Percentiles rank a stretch among this genome's conserved stretches.
These are phyloP conservation scores for Withania somnifera DNA, from an alignment of 305 asterid species.

Conservation along the genomic window DNA sequence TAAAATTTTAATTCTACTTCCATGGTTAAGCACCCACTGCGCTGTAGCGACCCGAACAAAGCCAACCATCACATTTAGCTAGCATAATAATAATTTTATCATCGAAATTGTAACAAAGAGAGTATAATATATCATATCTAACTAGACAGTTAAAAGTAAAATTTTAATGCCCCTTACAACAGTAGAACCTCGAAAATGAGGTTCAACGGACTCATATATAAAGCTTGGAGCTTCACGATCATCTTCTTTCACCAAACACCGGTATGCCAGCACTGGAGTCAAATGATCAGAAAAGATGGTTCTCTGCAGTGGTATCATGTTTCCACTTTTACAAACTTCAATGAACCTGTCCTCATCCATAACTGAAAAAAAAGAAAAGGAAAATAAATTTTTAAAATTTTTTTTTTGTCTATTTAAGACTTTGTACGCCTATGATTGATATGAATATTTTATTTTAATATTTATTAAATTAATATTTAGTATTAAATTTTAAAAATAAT, in stretches of 20 bases:
- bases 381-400: no score
- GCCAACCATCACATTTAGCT: no score
- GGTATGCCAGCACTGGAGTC: constrained; percentile 89
- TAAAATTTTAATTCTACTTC: no score
- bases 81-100: no score
- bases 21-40: no score
- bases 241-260: constrained; percentile 82
- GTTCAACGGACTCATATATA: constrained; percentile 77
- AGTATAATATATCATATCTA: background rate
- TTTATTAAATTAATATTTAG: no score
- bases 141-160: background rate
- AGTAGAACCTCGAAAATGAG: constrained; percentile 46
- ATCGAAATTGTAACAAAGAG: no score
- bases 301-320: constrained; percentile 46
- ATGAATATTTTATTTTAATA: no score
- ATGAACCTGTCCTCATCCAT: constrained; percentile 45
- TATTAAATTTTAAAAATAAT: no score
- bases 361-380: constrained; percentile 16
- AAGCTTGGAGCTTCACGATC: constrained; percentile 84
- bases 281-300: constrained; percentile 81
- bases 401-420: no score
- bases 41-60: no score
- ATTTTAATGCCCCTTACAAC: constrained; percentile 35
- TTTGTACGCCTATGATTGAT: no score
- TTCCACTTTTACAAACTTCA: constrained; percentile 54